A percentile compares a stretch with the other conserved stretches of the same genome.
Evolutionary conservation across 2,329 filamentous ascomycete species (phyloP).

Genomic region (Colletotrichum acutatum): DNA sequence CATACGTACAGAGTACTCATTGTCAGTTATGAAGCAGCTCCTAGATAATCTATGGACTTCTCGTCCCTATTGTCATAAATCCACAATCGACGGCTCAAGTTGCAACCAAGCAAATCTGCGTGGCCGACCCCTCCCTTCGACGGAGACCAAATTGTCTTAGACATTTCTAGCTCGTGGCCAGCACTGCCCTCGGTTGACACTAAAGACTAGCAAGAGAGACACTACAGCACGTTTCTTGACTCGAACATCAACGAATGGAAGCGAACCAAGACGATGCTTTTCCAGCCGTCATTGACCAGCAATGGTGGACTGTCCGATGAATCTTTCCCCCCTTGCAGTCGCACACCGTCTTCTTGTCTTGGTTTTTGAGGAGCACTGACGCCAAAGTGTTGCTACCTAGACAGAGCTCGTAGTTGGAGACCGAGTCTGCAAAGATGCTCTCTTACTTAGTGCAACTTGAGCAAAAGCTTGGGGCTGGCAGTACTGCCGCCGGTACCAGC

Average conservation of each 20-base stretch:
- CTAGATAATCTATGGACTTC: background rate
- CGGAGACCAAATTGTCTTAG: background rate
- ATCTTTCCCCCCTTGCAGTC: background rate
- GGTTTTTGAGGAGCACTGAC: background rate
- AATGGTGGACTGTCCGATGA: background rate
- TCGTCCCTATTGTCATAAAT: background rate
- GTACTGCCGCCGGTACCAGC: background rate
- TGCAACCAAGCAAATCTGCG: background rate
- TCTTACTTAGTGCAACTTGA: background rate
- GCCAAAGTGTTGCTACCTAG: background rate
- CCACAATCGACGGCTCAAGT: background rate
- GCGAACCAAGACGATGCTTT: background rate
- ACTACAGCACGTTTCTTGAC: background rate
- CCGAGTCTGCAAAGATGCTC: conserved; percentile 2
- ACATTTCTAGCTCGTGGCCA: background rate
- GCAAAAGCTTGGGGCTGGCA: background rate
- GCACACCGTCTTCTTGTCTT: conserved; percentile 1
- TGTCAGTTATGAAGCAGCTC: background rate
- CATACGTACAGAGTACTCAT: background rate
- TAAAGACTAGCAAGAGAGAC: background rate
- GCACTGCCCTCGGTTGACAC: background rate
- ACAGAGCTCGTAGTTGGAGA: background rate
- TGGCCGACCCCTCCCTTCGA: background rate
- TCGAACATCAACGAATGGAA: conserved; percentile 1
- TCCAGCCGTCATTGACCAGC: background rate